Evolutionary conservation across 169 alveolate species (phyloP), one percentile per base, ranked within the genome.

Genomic region (Eimeria sp.): DNA sequence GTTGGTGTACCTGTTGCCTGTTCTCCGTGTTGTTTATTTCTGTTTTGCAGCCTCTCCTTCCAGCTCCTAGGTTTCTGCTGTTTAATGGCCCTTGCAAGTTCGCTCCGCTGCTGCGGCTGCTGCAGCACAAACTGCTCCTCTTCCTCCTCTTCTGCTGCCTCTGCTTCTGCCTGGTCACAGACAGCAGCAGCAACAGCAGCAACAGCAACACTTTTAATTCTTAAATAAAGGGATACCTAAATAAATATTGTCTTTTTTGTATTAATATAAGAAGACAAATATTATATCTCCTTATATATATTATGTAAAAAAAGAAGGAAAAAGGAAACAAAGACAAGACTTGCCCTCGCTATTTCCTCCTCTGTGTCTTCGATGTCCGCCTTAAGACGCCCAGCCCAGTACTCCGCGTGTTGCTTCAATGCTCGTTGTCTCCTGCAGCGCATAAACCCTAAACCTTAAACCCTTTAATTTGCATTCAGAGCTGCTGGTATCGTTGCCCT

Each of bases 301-400:
- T 10, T 25, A 72, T 30, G 10, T 27, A 72, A 3, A 43, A n/a
- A 43, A 25, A 27, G 47, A n/a, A 34, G 3, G n/a, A n/a, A n/a
- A n/a, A n/a, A n/a, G n/a, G n/a, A n/a, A n/a, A n/a, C n/a, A n/a
- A n/a, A 72, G 27, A 72, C 16, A 30, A 11, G 47, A 27, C 72
- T 82, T 82, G 72, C 89, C 47, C 7, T 49, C 18, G 89, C 89
- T 7, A 89, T 89, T 4, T 89, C 95, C 43, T 47, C 95, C 67
- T 70, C 95, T 57, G 65, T 45, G 76, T 89, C 95, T 65, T 89
- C 95, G 14, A 73, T 51, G 61, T 89, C 95, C 22, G 95, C 95
- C 61, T 89, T 89, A 20, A 89, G 87, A 2, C 95, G 87, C 57
- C 95, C 95, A 13, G 95, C 95, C 95, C 95, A 89, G 61, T 89